Percentiles rank a stretch among this genome's conserved stretches.
These are phyloP conservation scores for Mrakia blollopis DNA, from an alignment of 768 basidiomycete species.

Conservation along the genomic window DNA sequence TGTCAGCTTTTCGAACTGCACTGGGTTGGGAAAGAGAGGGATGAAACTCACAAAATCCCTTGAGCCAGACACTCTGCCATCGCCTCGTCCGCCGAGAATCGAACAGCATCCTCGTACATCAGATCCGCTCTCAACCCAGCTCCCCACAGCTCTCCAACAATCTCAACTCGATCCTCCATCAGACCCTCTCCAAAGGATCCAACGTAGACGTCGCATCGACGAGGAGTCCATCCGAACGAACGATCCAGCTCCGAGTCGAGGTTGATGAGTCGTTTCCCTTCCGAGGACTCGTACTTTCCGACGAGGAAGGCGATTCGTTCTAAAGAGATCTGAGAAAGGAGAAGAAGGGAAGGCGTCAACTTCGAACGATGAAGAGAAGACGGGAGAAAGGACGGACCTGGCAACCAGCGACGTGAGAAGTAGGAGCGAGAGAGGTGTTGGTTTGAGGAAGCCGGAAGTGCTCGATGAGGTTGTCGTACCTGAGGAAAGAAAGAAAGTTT, in stretches of 20 bases:
- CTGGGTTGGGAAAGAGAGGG: constrained; percentile 34
- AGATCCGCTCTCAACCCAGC: constrained; percentile 39
- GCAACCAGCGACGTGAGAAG: constrained; percentile 30
- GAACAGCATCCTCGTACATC: constrained; percentile 33
- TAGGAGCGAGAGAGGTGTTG: constrained; percentile 19
- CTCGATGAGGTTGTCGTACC: constrained; percentile 41
- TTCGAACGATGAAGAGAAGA: neutral
- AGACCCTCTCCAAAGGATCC: constrained; percentile 37
- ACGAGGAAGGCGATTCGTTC: constrained; percentile 31
- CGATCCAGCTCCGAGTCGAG: constrained; percentile 34
- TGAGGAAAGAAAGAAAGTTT: constrained; percentile 2
- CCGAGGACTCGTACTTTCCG: constrained; percentile 29
- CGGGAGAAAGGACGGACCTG: neutral
- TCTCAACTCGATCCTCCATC: constrained; percentile 38
- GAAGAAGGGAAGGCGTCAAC: neutral
- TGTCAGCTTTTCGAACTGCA: neutral
- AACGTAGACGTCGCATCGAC: constrained; percentile 42
- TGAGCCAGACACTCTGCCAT: constrained; percentile 37
- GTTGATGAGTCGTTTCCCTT: constrained; percentile 29
- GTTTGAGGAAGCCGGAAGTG: constrained; percentile 34
- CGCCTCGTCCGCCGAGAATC: constrained; percentile 35
- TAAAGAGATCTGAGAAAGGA: constrained; percentile 8
- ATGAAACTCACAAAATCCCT: constrained; percentile 38
- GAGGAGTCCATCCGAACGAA: constrained; percentile 37
- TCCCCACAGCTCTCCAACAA: constrained; percentile 40